phyloP scores from a whole-genome alignment of 352 stramenopile genomes.

The Phytophthora syringae region DNA sequence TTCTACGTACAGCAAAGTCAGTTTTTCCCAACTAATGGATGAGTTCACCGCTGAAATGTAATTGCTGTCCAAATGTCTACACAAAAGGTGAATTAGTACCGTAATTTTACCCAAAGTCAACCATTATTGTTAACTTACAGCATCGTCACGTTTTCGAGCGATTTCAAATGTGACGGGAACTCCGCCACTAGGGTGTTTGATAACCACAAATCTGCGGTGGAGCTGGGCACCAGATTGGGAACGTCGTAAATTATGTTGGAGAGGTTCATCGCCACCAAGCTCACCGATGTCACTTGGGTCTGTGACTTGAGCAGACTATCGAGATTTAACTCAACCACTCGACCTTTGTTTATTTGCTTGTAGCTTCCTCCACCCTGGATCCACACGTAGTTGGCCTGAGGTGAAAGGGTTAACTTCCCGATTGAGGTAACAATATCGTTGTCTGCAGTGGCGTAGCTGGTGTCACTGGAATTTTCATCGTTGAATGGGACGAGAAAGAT shows the following conservation, averaged over 20 bases:
- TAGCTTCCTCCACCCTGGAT: constrained; percentile 22
- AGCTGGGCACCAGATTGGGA: constrained; percentile 10
- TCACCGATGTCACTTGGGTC: constrained; percentile 20
- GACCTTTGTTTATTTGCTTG: constrained; percentile 11
- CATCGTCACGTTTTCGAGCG: constrained; percentile 1
- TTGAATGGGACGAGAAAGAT: constrained; percentile 17
- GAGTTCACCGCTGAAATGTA: constrained; percentile 27
- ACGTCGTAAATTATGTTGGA: constrained; percentile 10
- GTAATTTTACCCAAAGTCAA: no score
- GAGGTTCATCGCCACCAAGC: constrained; percentile 24
- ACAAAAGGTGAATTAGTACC: not conserved
- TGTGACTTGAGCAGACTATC: constrained; percentile 12
- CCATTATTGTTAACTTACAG: constrained; percentile 19
- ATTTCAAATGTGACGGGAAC: constrained; percentile 20
- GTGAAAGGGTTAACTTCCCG: constrained; percentile 18
- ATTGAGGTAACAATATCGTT: constrained; percentile 17
- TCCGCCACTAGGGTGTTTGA: constrained; percentile 16
- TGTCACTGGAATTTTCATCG: not conserved
- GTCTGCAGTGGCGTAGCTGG: constrained; percentile 15
- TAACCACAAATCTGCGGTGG: constrained; percentile 10
- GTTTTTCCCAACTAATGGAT: constrained; percentile 14
- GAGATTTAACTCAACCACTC: constrained; percentile 11
- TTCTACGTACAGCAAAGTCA: constrained; percentile 24
- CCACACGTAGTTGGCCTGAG: constrained; percentile 21
- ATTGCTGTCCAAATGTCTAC: constrained; percentile 16